Base-by-base conservation (phyloP, 2,329 filamentous ascomycete species). In the Diaporthe sp. region DNA sequence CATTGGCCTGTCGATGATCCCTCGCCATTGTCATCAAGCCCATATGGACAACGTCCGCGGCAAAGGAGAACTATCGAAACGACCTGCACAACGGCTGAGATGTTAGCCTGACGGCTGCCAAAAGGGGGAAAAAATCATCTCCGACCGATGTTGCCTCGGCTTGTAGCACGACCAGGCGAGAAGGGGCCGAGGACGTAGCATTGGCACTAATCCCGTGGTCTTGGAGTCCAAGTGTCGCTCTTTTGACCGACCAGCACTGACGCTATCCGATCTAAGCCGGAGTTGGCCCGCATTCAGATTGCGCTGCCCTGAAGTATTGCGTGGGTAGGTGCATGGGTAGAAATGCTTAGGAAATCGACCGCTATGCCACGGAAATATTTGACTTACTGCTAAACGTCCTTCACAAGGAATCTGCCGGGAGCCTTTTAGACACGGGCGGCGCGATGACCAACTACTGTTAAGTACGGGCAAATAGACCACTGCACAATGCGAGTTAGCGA, bases 11-110 rank as follows among this genome's bases (percentile, higher is more conserved):
- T 50, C 70, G 70, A 77, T 84, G 84, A 77, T 85, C 84, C 77
- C 85, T 84, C 77, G 84, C 84, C 85, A 87, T 87, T 78, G 84
- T 84, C 64, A 68, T 68, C 79, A 84, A 83, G 80, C 84, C 82
- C 84, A 86, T 86, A 76, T 70, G 72, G 70, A 66, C 50, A 55
- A 30, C 30, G 58, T 52, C 52, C 50, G 5, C 60, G 45, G 77
- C 77, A 77, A 73, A 74, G 70, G 58, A 67, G 72, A 50, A 40
- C 55, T 74, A 72, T 76, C 47, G 58, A 74, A 70, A n/a, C 30
- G 50, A 73, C 54, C 71, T 68, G 38, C 28, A 25, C 38, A 71
- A 50, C 45, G 30, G 54, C 68, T 58, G 69, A 66, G 58, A 69
- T 74, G 50, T 67, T 52, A 75, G 64, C 60, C 60, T 61, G 70